phyloP scores from a whole-genome alignment of 2,329 filamentous ascomycete species.

The Penicillium sp. region DNA sequence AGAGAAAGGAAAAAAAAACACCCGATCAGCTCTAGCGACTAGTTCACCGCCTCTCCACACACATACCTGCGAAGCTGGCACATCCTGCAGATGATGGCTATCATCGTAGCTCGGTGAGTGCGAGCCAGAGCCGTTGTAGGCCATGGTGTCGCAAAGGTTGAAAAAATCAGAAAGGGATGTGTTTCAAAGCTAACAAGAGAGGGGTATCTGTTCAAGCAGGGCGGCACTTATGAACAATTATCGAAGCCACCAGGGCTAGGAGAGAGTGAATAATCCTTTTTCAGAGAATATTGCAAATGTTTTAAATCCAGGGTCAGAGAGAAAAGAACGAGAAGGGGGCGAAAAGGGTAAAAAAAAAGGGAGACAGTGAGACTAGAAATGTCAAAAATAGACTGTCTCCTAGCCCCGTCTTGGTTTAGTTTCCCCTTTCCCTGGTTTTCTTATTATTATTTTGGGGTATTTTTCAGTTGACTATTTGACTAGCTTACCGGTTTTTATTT shows the following conservation, averaged over 20 bases:
- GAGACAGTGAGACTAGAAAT: slow-evolving; percentile 14
- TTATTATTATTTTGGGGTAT: not conserved
- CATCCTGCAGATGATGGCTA: slow-evolving; percentile 65
- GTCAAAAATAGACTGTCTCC: slow-evolving; percentile 24
- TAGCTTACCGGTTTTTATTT: not conserved
- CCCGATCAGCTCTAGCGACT: not conserved
- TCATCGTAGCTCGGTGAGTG: slow-evolving; percentile 54
- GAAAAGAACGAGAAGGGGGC: slow-evolving; percentile 13
- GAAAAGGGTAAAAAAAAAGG: slow-evolving; percentile 15
- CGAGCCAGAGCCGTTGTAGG: slow-evolving; percentile 58
- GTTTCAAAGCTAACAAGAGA: slow-evolving; percentile 10
- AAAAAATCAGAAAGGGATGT: slow-evolving; percentile 10
- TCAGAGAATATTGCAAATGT: slow-evolving; percentile 7
- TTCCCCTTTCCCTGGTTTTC: not conserved
- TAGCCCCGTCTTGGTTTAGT: slow-evolving; percentile 14
- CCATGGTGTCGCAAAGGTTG: slow-evolving; percentile 49
- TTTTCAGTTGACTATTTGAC: not conserved
- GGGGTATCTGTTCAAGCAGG: slow-evolving; percentile 11
- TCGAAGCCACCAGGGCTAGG: slow-evolving; percentile 21
- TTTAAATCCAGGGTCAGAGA: slow-evolving; percentile 10
- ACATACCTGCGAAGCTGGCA: slow-evolving; percentile 60
- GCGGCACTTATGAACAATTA: slow-evolving; percentile 1
- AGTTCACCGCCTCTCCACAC: not conserved
- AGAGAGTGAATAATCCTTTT: slow-evolving; percentile 1
- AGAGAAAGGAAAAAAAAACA: not conserved